These are phyloP conservation scores for Claviceps humidiphila DNA, from an alignment of 2,329 filamentous ascomycete genomes.

Conservation along the genomic window DNA sequence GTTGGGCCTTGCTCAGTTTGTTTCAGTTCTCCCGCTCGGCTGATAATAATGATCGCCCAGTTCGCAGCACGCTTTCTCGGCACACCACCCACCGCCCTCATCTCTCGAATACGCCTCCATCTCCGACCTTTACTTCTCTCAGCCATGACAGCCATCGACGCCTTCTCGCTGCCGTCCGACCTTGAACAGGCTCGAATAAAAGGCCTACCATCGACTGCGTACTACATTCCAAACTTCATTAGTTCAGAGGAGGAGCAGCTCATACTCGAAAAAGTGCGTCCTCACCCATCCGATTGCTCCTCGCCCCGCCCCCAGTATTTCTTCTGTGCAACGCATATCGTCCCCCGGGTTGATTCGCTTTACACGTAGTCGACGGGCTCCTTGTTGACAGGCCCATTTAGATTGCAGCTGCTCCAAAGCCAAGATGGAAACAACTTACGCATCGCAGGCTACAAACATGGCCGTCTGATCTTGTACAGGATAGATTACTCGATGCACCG, in stretches of 20 bases:
- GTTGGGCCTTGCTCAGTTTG: background rate
- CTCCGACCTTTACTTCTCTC: background rate
- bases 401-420: slow-evolving; percentile 53
- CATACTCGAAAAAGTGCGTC: slow-evolving; percentile 55
- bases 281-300: slow-evolving; percentile 9
- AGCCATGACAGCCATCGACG: slow-evolving; percentile 1
- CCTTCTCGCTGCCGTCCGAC: slow-evolving; percentile 27
- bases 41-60: background rate
- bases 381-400: slow-evolving; percentile 12
- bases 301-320: background rate
- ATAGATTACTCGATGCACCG: slow-evolving; percentile 61
- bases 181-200: slow-evolving; percentile 40
- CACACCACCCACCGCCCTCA: background rate
- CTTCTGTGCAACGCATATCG: background rate
- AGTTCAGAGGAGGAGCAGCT: slow-evolving; percentile 56
- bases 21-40: background rate
- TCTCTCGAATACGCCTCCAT: background rate
- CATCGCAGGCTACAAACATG: slow-evolving; percentile 83
- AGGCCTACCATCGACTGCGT: slow-evolving; percentile 51
- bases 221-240: slow-evolving; percentile 82
- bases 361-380: background rate
- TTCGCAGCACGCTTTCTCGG: background rate
- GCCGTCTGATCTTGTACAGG: slow-evolving; percentile 68
- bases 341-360: background rate
- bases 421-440: slow-evolving; percentile 77